phyloP scores from a whole-genome alignment of 176 grass and related monocot genomes.

The Zea luxurians region DNA sequence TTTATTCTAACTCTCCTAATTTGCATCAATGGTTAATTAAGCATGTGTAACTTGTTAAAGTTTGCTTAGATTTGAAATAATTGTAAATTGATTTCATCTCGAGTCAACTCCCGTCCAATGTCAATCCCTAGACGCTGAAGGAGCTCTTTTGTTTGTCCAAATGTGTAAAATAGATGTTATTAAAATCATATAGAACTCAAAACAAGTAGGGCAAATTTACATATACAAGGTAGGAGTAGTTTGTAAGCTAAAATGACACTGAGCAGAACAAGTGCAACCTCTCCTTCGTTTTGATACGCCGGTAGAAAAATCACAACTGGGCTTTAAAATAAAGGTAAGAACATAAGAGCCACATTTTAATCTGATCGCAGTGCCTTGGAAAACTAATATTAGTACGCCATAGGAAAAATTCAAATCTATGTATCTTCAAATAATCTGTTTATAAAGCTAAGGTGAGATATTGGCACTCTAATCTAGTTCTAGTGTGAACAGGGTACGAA shows the following conservation, averaged over 20 bases:
- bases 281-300: too few species aligned
- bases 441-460: neutral
- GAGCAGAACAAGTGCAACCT: too few species aligned
- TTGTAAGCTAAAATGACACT: neutral
- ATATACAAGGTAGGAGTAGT: neutral
- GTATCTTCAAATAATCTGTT: neutral
- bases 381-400: neutral
- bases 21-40: neutral
- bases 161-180: too few species aligned
- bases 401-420: neutral
- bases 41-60: neutral
- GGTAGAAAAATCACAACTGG: too few species aligned
- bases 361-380: too few species aligned
- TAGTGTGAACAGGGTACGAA: neutral
- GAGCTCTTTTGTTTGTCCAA: neutral
- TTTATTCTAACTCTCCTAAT: neutral
- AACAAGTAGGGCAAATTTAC: neutral
- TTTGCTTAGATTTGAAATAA: neutral
- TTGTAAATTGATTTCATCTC: neutral
- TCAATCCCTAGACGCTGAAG: neutral
- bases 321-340: too few species aligned
- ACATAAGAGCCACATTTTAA: too few species aligned
- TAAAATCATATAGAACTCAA: too few species aligned
- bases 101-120: neutral
- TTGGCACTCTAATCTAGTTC: neutral